Evolutionary conservation across 1,139 yeast species (phyloP).

Genomic region (Yamadazyma membranifaciens): DNA sequence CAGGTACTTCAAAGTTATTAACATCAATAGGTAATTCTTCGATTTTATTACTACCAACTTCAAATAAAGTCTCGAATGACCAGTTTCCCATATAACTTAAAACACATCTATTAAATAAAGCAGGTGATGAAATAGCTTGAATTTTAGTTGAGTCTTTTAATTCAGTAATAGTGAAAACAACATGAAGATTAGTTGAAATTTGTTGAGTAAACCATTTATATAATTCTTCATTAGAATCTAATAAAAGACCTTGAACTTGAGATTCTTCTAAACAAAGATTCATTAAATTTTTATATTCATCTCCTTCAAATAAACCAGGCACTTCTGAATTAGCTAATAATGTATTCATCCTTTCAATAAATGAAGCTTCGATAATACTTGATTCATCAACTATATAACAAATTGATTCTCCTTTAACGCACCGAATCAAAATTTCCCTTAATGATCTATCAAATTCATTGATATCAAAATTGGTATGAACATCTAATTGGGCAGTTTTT

Average conservation of each 20-base stretch:
- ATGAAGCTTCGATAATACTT: constrained; percentile 70
- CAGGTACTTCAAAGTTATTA: constrained; percentile 37
- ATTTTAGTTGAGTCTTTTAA: constrained; percentile 37
- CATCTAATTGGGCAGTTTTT: constrained; percentile 56
- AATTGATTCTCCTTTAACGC: constrained; percentile 56
- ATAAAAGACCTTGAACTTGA: constrained; percentile 55
- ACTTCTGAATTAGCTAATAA: constrained; percentile 88
- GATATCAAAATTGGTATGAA: constrained; percentile 54
- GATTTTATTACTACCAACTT: constrained; percentile 48
- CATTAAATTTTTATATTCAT: constrained; percentile 58
- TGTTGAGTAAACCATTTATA: constrained; percentile 72
- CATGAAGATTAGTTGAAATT: constrained; percentile 73
- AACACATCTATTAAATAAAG: constrained; percentile 87
- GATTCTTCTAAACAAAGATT: constrained; percentile 59
- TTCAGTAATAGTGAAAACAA: constrained; percentile 73
- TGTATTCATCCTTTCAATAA: constrained; percentile 89
- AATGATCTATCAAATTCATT: constrained; percentile 68
- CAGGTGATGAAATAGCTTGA: constrained; percentile 74
- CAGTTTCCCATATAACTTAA: constrained; percentile 90
- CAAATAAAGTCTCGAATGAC: constrained; percentile 50
- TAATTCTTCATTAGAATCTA: constrained; percentile 73
- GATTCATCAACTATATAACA: constrained; percentile 85
- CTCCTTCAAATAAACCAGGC: constrained; percentile 86
- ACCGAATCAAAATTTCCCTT: constrained; percentile 47
- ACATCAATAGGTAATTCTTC: constrained; percentile 52